Conservation (phyloP, 2,329 filamentous ascomycete genomes). For the Ophioceras dolichostomum region DNA sequence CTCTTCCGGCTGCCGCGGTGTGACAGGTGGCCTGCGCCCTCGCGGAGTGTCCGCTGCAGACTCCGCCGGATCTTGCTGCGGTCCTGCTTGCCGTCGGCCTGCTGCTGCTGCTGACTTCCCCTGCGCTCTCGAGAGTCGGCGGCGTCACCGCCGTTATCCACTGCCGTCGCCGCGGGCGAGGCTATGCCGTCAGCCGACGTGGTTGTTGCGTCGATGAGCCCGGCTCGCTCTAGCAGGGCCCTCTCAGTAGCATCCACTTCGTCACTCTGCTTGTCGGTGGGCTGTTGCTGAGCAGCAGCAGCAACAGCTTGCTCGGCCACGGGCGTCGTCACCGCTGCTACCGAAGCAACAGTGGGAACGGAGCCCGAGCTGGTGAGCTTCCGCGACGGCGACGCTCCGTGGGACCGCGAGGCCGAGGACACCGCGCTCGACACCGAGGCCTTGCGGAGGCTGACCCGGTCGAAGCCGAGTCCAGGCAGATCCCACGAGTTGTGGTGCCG, state of each 20-base stretch:
- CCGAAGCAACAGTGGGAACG: slow-evolving; percentile 17
- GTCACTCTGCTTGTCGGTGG: slow-evolving; percentile 10
- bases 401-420: slow-evolving; percentile 21
- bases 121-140: not conserved
- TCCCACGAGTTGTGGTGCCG: slow-evolving; percentile 30
- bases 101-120: no score
- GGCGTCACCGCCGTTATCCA: not conserved
- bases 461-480: slow-evolving; percentile 20
- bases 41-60: slow-evolving; percentile 78
- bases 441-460: slow-evolving; percentile 22
- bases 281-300: no score
- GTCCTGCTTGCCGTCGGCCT: slow-evolving; percentile 34
- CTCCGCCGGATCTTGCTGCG: slow-evolving; percentile 68
- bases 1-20: slow-evolving; percentile 65
- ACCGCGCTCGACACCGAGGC: slow-evolving; percentile 28
- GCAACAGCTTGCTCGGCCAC: no score
- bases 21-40: slow-evolving; percentile 55
- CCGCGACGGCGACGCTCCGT: slow-evolving; percentile 19
- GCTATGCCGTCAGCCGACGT: slow-evolving; percentile 36
- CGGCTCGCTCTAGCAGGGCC: slow-evolving; percentile 54
- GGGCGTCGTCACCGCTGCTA: no score
- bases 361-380: slow-evolving; percentile 16
- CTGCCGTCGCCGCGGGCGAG: slow-evolving; percentile 1
- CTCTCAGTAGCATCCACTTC: slow-evolving; percentile 56
- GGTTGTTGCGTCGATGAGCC: slow-evolving; percentile 39